These are phyloP conservation scores for Petunia hybrid DNA, from an alignment of 305 asterid species.

Conservation along the genomic window DNA sequence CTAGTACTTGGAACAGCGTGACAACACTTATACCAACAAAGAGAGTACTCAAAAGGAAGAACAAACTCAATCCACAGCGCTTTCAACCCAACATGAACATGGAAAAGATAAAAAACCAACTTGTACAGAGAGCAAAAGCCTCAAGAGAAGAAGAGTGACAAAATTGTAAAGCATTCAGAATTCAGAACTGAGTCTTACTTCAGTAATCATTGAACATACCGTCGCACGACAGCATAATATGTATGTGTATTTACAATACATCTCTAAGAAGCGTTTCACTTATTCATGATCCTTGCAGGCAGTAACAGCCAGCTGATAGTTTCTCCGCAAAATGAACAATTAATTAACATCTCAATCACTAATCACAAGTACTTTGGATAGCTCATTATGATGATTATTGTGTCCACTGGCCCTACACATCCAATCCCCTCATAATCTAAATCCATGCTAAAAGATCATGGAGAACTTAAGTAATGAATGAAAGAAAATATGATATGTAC, in stretches of 20 bases:
- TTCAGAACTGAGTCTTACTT: not conserved
- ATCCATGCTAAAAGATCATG: conserved; percentile 3
- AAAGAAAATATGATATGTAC: conserved; percentile 8
- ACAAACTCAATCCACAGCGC: not conserved
- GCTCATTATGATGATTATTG: conserved; percentile 6
- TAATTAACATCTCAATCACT: not conserved
- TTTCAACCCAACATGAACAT: not conserved
- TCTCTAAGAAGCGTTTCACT: not conserved
- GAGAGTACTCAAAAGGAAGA: too few relatives aligned
- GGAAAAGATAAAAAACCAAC: not conserved
- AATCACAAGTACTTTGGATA: not conserved
- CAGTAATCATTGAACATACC: not conserved
- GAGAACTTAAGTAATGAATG: conserved; percentile 16
- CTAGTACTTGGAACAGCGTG: too few relatives aligned
- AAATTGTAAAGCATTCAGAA: not conserved
- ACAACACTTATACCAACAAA: too few relatives aligned
- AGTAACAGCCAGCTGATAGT: not conserved
- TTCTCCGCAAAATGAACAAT: not conserved
- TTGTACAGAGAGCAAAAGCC: not conserved
- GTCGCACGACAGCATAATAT: not conserved
- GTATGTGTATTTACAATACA: not conserved
- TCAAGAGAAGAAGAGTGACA: not conserved
- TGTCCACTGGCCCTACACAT: not conserved
- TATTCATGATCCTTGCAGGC: not conserved
- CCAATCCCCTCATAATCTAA: conserved; percentile 5